Evolutionary conservation across 2,329 filamentous ascomycete species (phyloP), one percentile per base, ranked within the genome.

Genomic region (Whalleya microplaca): DNA sequence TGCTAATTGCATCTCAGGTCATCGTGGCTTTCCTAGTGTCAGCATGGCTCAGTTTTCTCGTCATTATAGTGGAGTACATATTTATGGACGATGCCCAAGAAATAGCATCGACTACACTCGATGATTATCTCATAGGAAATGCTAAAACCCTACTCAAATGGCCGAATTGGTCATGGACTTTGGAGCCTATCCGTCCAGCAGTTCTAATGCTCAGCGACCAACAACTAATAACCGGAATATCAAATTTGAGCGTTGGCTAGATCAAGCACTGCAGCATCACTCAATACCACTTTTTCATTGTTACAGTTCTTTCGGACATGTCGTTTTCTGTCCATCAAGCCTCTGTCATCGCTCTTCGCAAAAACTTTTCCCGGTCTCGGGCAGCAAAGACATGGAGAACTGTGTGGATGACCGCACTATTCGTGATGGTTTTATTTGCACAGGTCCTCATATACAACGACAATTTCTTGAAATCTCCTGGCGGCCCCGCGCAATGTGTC

Each of bases 211-310:
- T 56, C 37, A 50, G 52, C 23, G 56, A 59, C 21, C 56, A 59
- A 29, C 56, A 59, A 32, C 18, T 56, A 19, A 43, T 59, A 32
- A 56, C 52, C 2, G 56, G 53, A 2, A 48, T 40, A 23, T 27
- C 53, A 14, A 59, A 56, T 19, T 5, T 53, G 32, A 56, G n/a
- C 19, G 56, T 55, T 2, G 53, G 53, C 2, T 59, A 53, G 9
- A 59, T 59, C 42, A 53, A 56, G 16, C 56, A 53, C 46, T 59
- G 56, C 42, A 53, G 50, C n/a, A 53, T 59, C n/a, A 47, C 56
- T 2, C 56, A 56, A 4, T 56, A 59, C n/a, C 53, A 55, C 18
- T 55, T 50, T 16, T 51, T 41, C 10, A 50, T 57, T 3, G 21
- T 49, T 6, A 41, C 43, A 4, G 21, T 46, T 21, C 55, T 57